These are phyloP conservation scores for Meripilus lineatus DNA, from an alignment of 1,284 basidiomycete genomes.

Conservation along the genomic window DNA sequence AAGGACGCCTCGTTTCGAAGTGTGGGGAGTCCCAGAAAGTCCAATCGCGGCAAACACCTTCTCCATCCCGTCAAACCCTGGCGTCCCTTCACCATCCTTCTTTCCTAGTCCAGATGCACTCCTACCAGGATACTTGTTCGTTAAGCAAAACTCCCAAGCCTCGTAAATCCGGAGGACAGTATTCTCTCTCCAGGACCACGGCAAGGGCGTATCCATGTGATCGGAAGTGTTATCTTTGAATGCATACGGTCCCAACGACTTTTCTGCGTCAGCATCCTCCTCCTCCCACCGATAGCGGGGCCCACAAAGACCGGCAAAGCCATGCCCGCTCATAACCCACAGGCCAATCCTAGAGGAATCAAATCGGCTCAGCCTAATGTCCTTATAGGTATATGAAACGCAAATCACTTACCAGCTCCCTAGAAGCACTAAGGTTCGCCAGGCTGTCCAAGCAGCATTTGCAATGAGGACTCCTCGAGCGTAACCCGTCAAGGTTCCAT, in stretches of 20 bases:
- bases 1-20: constrained; percentile 50
- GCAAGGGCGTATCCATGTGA: constrained; percentile 41
- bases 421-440: constrained; percentile 61
- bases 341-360: constrained; percentile 53
- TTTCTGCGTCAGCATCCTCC: constrained; percentile 44
- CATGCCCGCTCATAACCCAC: constrained; percentile 70
- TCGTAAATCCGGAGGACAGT: constrained; percentile 71
- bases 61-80: constrained; percentile 53
- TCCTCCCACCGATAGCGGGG: constrained; percentile 78
- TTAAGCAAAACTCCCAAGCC: constrained; percentile 76
- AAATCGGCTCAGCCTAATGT: not conserved
- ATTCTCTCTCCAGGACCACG: constrained; percentile 74
- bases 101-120: constrained; percentile 26
- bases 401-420: constrained; percentile 52
- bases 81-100: constrained; percentile 26
- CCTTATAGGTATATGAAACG: constrained; percentile 56
- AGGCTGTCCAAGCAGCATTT: constrained; percentile 72
- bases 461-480: constrained; percentile 69
- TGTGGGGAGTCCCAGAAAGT: constrained; percentile 43
- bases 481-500: constrained; percentile 65
- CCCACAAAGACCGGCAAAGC: constrained; percentile 75
- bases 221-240: constrained; percentile 42
- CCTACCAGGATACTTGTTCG: constrained; percentile 34
- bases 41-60: constrained; percentile 69
- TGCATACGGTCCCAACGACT: constrained; percentile 37